Conservation (phyloP, 2,329 filamentous ascomycete genomes). For the Lachnum nothofagi region DNA sequence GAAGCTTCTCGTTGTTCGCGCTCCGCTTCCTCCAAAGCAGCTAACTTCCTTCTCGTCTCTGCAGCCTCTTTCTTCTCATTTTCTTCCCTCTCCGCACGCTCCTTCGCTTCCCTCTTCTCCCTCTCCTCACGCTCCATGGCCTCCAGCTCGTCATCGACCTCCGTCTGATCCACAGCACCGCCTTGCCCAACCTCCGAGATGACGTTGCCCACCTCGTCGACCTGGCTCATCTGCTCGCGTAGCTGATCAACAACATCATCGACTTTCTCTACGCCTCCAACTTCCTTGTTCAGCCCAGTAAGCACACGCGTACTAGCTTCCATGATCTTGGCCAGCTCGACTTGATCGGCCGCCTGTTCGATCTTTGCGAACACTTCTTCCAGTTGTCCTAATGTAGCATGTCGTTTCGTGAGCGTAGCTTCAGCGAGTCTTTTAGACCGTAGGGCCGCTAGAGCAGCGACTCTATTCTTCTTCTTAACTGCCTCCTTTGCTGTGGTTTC, state of each 20-base stretch:
- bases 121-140: slow-evolving; percentile 55
- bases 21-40: slow-evolving; percentile 25
- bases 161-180: slow-evolving; percentile 64
- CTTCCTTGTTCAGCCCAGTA: slow-evolving; percentile 64
- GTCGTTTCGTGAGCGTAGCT: slow-evolving; percentile 63
- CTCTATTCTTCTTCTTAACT: slow-evolving; percentile 65
- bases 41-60: slow-evolving; percentile 29
- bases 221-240: slow-evolving; percentile 72
- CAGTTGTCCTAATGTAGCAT: slow-evolving; percentile 70
- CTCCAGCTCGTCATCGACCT: slow-evolving; percentile 84
- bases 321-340: slow-evolving; percentile 79
- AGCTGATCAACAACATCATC: slow-evolving; percentile 70
- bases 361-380: slow-evolving; percentile 80
- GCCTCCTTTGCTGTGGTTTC: slow-evolving; percentile 62
- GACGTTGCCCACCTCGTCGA: slow-evolving; percentile 76
- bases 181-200: slow-evolving; percentile 57
- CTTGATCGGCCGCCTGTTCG: slow-evolving; percentile 78
- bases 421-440: slow-evolving; percentile 80
- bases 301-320: slow-evolving; percentile 70
- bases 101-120: slow-evolving; percentile 38
- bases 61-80: slow-evolving; percentile 27
- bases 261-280: slow-evolving; percentile 71
- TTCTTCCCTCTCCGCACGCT: slow-evolving; percentile 24
- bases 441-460: slow-evolving; percentile 71
- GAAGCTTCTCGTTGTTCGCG: slow-evolving; percentile 10